These are phyloP conservation scores for Argentina anserina DNA, from an alignment of 306 rosid genomes.

Conservation along the genomic window DNA sequence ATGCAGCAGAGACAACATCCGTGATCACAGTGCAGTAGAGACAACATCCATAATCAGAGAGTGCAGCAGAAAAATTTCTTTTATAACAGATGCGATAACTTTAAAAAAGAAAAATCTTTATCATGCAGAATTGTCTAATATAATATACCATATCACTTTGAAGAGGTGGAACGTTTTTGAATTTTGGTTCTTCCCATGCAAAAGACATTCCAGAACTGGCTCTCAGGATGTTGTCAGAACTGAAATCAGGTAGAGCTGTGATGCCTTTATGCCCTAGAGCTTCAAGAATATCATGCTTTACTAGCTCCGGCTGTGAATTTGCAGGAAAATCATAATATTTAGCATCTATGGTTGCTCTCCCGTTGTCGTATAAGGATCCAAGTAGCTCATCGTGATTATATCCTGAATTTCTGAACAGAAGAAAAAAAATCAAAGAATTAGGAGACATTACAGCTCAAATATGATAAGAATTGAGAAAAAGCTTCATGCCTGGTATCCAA, in stretches of 20 bases:
- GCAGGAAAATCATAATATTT: constrained; percentile 29
- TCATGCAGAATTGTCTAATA: neutral
- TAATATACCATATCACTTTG: constrained; percentile 39
- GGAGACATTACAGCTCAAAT: constrained; percentile 24
- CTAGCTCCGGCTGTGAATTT: constrained; percentile 34
- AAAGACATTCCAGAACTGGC: constrained; percentile 35
- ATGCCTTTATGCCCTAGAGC: constrained; percentile 32
- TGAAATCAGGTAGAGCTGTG: constrained; percentile 32
- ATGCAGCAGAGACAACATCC: neutral
- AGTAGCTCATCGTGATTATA: constrained; percentile 28
- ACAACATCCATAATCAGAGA: neutral
- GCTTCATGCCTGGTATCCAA: constrained; percentile 40
- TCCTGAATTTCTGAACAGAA: constrained; percentile 27
- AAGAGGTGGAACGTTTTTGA: constrained; percentile 31
- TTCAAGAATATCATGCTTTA: constrained; percentile 30
- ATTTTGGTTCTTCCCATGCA: constrained; percentile 35
- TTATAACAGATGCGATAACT: neutral
- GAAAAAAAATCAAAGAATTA: constrained; percentile 7
- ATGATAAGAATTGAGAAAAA: constrained; percentile 16
- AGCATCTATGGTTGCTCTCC: constrained; percentile 28
- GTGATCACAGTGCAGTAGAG: neutral
- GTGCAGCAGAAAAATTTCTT: neutral
- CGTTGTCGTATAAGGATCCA: constrained; percentile 30
- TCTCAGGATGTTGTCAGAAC: constrained; percentile 29
- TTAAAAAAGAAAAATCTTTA: too few relatives aligned